Evolutionary conservation across 305 asterid genomes (phyloP).

Genomic region (Plantago rigida): DNA sequence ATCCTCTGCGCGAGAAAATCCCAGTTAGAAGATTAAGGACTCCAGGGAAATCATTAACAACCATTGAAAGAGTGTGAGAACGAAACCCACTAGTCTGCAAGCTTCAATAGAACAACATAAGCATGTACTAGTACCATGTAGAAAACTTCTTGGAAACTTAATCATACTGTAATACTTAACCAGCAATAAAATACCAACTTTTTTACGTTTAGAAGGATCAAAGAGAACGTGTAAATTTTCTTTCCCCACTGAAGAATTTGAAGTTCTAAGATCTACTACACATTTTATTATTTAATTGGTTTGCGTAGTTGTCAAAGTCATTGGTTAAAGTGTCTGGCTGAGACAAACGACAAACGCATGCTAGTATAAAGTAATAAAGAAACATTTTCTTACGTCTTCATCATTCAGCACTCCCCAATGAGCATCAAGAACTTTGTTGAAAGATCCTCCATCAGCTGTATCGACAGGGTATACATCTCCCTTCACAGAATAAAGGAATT

Average conservation of each 20-base stretch:
- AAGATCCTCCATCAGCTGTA: conserved; percentile 38
- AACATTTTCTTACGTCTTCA: conserved; percentile 59
- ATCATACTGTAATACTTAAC: too few relatives aligned
- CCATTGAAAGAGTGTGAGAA: conserved; percentile 89
- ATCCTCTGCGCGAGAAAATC: conserved; percentile 91
- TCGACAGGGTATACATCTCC: conserved; percentile 98
- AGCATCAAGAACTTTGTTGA: conserved; percentile 90
- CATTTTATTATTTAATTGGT: too few relatives aligned
- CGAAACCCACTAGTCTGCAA: conserved; percentile 80
- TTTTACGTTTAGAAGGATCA: too few relatives aligned
- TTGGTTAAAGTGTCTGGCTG: too few relatives aligned
- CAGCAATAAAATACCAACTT: too few relatives aligned
- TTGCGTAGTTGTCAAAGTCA: too few relatives aligned
- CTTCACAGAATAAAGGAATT: conserved; percentile 41
- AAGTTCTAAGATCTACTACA: too few relatives aligned
- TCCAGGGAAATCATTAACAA: conserved; percentile 92
- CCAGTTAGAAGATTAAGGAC: conserved; percentile 90
- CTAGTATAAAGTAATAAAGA: not conserved
- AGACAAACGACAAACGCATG: too few relatives aligned
- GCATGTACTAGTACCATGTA: conserved; percentile 4
- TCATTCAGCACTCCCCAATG: conserved; percentile 96
- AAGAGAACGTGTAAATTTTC: too few relatives aligned
- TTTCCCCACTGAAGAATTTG: too few relatives aligned
- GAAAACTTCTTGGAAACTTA: conserved; percentile 13
- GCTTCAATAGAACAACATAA: conserved; percentile 19